Evolutionary conservation across 345 rosid genomes (phyloP).

Genomic region (Adansonia digitata): DNA sequence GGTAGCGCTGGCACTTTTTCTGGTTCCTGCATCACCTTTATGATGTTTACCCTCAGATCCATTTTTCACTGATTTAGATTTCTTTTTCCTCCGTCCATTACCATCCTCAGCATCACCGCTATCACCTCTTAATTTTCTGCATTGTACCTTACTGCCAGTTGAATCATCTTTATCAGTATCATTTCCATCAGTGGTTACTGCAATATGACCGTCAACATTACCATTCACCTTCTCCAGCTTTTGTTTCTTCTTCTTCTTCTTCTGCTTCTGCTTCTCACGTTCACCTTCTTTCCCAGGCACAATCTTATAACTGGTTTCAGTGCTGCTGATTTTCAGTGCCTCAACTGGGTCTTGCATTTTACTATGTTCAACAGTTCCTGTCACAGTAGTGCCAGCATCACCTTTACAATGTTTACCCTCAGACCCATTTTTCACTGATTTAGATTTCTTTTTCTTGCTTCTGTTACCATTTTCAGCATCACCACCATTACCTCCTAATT

Average conservation of each 20-base stretch:
- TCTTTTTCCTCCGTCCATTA: not conserved
- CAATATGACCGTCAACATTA: no score
- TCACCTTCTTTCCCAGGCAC: not conserved
- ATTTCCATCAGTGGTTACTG: not conserved
- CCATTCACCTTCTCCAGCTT: not conserved
- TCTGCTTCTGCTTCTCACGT: not conserved
- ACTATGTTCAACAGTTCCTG: not conserved
- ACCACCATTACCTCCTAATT: not conserved
- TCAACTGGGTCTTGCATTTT: not conserved
- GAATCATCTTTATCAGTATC: not conserved
- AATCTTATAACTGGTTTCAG: not conserved
- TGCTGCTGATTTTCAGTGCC: not conserved
- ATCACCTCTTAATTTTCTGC: not conserved
- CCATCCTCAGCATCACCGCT: not conserved
- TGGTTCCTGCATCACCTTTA: slow-evolving; percentile 9
- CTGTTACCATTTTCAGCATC: not conserved
- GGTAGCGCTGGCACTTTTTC: not conserved
- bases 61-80: not conserved
- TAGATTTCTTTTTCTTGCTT: not conserved
- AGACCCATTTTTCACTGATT: not conserved
- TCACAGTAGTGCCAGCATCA: not conserved
- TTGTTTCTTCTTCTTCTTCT: slow-evolving; percentile 1
- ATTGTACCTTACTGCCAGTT: not conserved
- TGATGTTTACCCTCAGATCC: slow-evolving; percentile 9
- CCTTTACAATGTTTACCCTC: slow-evolving; percentile 3